phyloP scores from a whole-genome alignment of 306 rosid genomes.

The Clitoria ternatea region DNA sequence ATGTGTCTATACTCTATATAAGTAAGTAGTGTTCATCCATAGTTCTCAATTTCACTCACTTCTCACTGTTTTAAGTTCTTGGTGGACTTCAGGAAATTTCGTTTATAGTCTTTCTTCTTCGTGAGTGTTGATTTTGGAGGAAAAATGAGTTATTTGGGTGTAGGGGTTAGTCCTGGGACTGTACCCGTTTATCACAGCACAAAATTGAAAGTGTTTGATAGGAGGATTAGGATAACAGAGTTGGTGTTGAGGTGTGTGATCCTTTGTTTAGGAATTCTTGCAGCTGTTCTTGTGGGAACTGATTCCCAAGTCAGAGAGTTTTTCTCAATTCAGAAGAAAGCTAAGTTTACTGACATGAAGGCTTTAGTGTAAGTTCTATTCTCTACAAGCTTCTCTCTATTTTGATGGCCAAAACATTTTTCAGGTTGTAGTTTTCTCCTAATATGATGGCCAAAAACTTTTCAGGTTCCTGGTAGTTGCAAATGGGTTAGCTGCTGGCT shows the following conservation, averaged over 20 bases:
- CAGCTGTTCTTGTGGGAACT: conserved; percentile 75
- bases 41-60: neutral
- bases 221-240: conserved; percentile 59
- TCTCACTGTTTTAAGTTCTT: neutral
- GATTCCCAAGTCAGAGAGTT: conserved; percentile 68
- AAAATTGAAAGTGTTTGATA: conserved; percentile 46
- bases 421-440: neutral
- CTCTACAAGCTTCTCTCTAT: neutral
- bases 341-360: conserved; percentile 77
- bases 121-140: conserved; percentile 8
- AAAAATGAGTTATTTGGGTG: conserved; percentile 63
- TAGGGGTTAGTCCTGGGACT: conserved; percentile 83
- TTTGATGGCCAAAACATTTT: neutral
- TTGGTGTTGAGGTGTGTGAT: conserved; percentile 65
- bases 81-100: neutral
- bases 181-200: conserved; percentile 59
- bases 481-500: conserved; percentile 66
- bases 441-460: neutral
- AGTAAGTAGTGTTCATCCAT: neutral
- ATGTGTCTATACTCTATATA: conserved; percentile 30
- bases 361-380: conserved; percentile 64
- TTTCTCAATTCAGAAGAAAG: conserved; percentile 66
- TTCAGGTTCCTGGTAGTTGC: conserved; percentile 70
- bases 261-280: conserved; percentile 56
- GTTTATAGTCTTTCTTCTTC: neutral